phyloP scores from a whole-genome alignment of 2,329 filamentous ascomycete species.

The Stagonosporopsis chrysanthemi region DNA sequence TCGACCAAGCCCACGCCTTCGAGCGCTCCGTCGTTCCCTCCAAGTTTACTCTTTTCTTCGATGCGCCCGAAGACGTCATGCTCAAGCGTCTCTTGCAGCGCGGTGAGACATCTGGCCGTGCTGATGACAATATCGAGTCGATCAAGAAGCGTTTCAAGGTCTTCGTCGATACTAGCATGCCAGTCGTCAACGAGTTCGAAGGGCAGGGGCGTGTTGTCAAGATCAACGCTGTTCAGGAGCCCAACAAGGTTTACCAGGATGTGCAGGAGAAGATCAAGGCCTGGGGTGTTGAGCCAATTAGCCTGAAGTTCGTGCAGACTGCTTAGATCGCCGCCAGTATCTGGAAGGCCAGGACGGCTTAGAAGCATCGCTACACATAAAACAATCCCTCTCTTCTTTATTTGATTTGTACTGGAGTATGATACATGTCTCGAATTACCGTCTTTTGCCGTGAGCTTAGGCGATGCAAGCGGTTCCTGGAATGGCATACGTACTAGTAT shows the following conservation, averaged over 20 bases:
- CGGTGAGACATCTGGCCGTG: conserved; percentile 88
- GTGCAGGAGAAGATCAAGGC: conserved; percentile 52
- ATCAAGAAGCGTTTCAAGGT: conserved; percentile 96
- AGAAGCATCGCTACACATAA: not conserved
- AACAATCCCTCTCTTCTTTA: not conserved
- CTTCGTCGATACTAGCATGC: conserved; percentile 97
- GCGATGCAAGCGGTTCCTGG: not conserved
- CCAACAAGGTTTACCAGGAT: conserved; percentile 69
- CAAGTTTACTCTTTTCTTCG: conserved; percentile 89
- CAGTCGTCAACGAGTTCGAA: conserved; percentile 87
- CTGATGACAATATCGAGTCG: conserved; percentile 93
- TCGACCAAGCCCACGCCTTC: conserved; percentile 95
- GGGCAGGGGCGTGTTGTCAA: conserved; percentile 79
- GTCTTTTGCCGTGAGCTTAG: not conserved
- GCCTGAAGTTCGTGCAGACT: conserved; percentile 39
- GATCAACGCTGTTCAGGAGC: conserved; percentile 73
- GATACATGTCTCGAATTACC: not conserved
- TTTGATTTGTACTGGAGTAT: not conserved
- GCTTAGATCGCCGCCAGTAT: conserved; percentile 11
- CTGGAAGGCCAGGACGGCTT: not conserved
- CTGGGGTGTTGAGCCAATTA: conserved; percentile 43
- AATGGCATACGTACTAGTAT: not conserved
- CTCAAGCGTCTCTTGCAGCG: conserved; percentile 82
- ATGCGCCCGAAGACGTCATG: conserved; percentile 91
- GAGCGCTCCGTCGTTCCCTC: conserved; percentile 87